A percentile compares a stretch with the other conserved stretches of the same genome.
Evolutionary conservation across 306 rosid genomes (phyloP).

Genomic region (Dalbergia cochinchinensis): DNA sequence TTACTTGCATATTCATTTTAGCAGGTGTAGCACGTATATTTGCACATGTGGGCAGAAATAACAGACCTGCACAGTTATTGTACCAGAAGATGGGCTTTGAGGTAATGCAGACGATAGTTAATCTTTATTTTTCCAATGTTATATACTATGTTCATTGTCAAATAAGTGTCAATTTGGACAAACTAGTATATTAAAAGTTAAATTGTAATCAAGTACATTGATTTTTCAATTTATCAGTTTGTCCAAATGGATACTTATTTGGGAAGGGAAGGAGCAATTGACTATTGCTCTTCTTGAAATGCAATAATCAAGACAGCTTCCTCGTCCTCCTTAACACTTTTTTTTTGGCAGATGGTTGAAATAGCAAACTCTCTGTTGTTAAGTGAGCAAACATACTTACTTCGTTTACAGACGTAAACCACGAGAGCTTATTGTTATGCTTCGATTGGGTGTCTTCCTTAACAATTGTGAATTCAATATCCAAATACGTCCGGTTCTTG

Average conservation of each 20-base stretch:
- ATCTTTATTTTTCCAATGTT: neutral
- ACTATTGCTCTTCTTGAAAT: neutral
- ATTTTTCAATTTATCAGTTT: too few relatives aligned
- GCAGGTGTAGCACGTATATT: constrained; percentile 66
- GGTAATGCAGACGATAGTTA: constrained; percentile 52
- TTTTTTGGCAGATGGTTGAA: constrained; percentile 60
- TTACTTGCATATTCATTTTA: constrained; percentile 2
- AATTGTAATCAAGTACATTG: too few relatives aligned
- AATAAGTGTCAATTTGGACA: too few relatives aligned
- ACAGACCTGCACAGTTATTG: constrained; percentile 57
- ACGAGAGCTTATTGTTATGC: neutral
- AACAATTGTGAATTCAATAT: neutral
- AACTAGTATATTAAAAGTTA: too few relatives aligned
- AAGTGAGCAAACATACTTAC: constrained; percentile 59
- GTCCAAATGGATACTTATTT: too few relatives aligned
- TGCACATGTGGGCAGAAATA: constrained; percentile 70
- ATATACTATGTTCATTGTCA: too few relatives aligned
- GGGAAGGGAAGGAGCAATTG: neutral
- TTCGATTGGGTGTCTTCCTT: neutral
- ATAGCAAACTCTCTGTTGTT: constrained; percentile 57
- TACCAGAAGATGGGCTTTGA: constrained; percentile 77
- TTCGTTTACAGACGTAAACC: constrained; percentile 52
- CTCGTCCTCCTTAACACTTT: constrained; percentile 24
- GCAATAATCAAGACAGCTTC: constrained; percentile 42
- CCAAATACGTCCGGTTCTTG: neutral